Percentiles rank a stretch among this genome's conserved stretches.
Evolutionary conservation across 257 asterid genomes (phyloP).

Genomic region (Eucommia ulmoides): DNA sequence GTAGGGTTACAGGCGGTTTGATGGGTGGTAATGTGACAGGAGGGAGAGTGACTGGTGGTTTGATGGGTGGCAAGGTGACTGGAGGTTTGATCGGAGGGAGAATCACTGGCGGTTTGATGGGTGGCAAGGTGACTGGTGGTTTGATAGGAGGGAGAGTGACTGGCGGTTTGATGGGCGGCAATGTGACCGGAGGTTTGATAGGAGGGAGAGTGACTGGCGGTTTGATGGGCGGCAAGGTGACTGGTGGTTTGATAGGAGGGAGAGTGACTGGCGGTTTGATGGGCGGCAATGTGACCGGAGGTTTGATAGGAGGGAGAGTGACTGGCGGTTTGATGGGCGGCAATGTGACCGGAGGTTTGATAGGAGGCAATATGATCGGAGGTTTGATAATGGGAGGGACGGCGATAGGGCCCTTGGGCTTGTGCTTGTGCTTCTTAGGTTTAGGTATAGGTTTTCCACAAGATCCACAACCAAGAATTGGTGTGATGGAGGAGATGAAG

Average conservation of each 20-base stretch:
- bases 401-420: not conserved
- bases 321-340: conserved; percentile 13
- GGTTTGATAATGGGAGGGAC: conserved; percentile 9
- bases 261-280: conserved; percentile 6
- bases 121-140: conserved; percentile 6
- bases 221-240: conserved; percentile 5
- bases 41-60: conserved; percentile 9
- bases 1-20: conserved; percentile 20
- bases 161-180: no score
- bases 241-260: conserved; percentile 15
- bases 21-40: conserved; percentile 14
- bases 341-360: conserved; percentile 16
- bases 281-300: conserved; percentile 12
- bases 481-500: conserved; percentile 31
- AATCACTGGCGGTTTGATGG: conserved; percentile 5
- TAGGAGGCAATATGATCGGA: conserved; percentile 8
- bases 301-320: conserved; percentile 12
- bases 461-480: conserved; percentile 33
- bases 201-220: conserved; percentile 6
- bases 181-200: no score
- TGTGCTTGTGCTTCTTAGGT: conserved; percentile 6
- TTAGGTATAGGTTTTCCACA: conserved; percentile 18
- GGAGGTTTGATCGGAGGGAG: conserved; percentile 3
- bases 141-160: not conserved
- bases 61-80: not conserved